Evolutionary conservation across 2,329 filamentous ascomycete species (phyloP), one percentile per base, ranked within the genome.

Genomic region (Xylaria sp.): DNA sequence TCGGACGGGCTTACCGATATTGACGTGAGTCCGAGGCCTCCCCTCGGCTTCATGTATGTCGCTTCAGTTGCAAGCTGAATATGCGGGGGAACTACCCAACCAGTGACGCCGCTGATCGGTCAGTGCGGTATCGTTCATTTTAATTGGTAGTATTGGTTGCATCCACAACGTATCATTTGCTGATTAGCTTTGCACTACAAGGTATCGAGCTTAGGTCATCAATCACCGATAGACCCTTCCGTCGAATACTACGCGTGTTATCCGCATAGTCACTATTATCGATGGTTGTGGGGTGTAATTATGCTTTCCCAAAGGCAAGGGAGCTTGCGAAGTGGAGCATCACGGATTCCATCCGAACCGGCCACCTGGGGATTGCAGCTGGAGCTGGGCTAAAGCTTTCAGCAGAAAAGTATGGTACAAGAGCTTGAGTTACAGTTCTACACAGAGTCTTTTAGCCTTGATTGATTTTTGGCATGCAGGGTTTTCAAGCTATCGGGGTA

Each of bases 61-160:
- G 56, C 41, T 43, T 20, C 18, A 65, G 55, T 65, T 43, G 62
- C 55, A 60, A 60, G 66, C 66, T 68, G 66, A 68, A 68, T 18
- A 60, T 68, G 61, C 61, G 49, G 49, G 33, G n/a, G 18, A 18
- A 23, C 36, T 55, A 41, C 61, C 54, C 49, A 60, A 43, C 48
- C 55, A 60, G 33, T 49, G 55, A 8, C 31, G 23, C 20, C 23
- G 31, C 39, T 52, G n/a, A 55, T n/a, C 18, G 23, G 55, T 55
- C 39, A 18, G 25, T 23, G 5, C 39, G 2, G 39, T n/a, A 12
- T 10, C 23, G 18, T 7, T 28, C 31, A 12, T 18, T 5, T 20
- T 51, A 56, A 68, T 68, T 67, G 66, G 66, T 23, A 48, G 49
- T 15, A 18, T 36, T 33, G 48, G 48, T 31, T 23, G 55, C 55